phyloP scores from a whole-genome alignment of 257 asterid species.

The Rubia yunnanensis region DNA sequence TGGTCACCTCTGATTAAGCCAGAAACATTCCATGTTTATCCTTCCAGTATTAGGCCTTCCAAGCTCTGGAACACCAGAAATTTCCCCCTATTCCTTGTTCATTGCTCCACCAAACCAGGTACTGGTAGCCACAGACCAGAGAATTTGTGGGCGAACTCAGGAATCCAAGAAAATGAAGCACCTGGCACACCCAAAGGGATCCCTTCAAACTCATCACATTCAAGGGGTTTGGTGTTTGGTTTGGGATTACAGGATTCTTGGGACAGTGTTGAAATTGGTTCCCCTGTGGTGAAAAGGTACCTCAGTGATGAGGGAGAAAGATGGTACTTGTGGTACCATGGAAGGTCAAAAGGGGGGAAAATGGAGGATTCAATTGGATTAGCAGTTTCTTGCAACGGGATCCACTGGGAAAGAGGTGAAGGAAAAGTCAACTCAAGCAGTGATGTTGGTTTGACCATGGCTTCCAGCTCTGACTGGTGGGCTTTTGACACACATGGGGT shows the following conservation, averaged over 20 bases:
- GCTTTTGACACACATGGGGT: constrained; percentile 69
- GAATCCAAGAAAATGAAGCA: constrained; percentile 23
- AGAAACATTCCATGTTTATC: background rate
- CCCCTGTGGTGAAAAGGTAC: constrained; percentile 82
- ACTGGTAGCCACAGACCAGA: constrained; percentile 33
- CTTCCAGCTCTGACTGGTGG: constrained; percentile 76
- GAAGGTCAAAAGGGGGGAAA: constrained; percentile 32
- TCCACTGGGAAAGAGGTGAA: constrained; percentile 87
- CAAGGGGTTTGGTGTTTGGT: constrained; percentile 67
- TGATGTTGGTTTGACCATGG: constrained; percentile 74
- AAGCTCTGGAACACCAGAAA: constrained; percentile 11
- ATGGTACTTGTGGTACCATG: constrained; percentile 91
- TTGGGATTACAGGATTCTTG: constrained; percentile 53
- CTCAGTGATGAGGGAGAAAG: constrained; percentile 80
- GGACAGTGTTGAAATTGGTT: constrained; percentile 74
- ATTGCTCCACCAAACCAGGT: constrained; percentile 53
- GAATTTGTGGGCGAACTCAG: constrained; percentile 28
- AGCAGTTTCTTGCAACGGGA: constrained; percentile 78
- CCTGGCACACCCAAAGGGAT: constrained; percentile 21
- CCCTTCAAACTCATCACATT: constrained; percentile 32
- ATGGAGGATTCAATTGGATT: constrained; percentile 60
- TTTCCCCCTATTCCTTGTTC: constrained; percentile 21
- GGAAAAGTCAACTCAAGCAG: constrained; percentile 37
- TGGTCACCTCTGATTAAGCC: constrained; percentile 28
- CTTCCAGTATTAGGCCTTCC: constrained; percentile 5